phyloP scores from a whole-genome alignment of 306 rosid species.

The Amphicarpaea edgeworthii region DNA sequence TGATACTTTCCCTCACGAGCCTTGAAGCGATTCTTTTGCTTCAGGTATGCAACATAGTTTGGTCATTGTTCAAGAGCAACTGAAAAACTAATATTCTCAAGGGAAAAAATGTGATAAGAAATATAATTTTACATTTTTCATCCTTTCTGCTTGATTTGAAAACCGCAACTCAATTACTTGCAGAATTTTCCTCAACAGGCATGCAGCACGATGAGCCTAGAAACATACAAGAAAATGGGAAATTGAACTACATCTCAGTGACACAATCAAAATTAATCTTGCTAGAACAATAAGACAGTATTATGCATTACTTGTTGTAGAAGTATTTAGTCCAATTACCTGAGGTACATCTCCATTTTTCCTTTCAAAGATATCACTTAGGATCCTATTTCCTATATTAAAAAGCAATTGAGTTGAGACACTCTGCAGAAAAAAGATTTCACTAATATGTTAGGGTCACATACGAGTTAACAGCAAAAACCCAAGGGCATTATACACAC shows the following conservation, averaged over 20 bases:
- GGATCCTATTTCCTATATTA: slow-evolving; percentile 64
- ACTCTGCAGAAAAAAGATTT: slow-evolving; percentile 64
- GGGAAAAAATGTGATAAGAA: background rate
- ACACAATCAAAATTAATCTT: slow-evolving; percentile 7
- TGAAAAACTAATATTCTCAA: slow-evolving; percentile 32
- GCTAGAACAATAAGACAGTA: slow-evolving; percentile 14
- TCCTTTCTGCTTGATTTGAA: slow-evolving; percentile 71
- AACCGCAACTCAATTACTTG: slow-evolving; percentile 81
- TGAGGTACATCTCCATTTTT: slow-evolving; percentile 75
- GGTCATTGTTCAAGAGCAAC: slow-evolving; percentile 43
- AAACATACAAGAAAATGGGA: slow-evolving; percentile 36
- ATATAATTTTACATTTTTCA: slow-evolving; percentile 68
- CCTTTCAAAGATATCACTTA: slow-evolving; percentile 69
- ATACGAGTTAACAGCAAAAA: slow-evolving; percentile 19
- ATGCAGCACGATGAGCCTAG: slow-evolving; percentile 72
- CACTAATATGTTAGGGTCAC: slow-evolving; percentile 50
- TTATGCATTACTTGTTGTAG: slow-evolving; percentile 47
- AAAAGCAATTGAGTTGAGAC: slow-evolving; percentile 76
- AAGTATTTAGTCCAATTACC: slow-evolving; percentile 65
- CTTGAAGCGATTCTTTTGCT: slow-evolving; percentile 80
- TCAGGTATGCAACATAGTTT: slow-evolving; percentile 49
- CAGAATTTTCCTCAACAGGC: slow-evolving; percentile 74
- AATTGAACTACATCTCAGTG: slow-evolving; percentile 17
- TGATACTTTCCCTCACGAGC: slow-evolving; percentile 87
- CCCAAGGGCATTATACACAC: background rate